A percentile compares a stretch with the other conserved stretches of the same genome.
phyloP scores from a whole-genome alignment of 2,329 filamentous ascomycete species.

The Penicillium hordei region DNA sequence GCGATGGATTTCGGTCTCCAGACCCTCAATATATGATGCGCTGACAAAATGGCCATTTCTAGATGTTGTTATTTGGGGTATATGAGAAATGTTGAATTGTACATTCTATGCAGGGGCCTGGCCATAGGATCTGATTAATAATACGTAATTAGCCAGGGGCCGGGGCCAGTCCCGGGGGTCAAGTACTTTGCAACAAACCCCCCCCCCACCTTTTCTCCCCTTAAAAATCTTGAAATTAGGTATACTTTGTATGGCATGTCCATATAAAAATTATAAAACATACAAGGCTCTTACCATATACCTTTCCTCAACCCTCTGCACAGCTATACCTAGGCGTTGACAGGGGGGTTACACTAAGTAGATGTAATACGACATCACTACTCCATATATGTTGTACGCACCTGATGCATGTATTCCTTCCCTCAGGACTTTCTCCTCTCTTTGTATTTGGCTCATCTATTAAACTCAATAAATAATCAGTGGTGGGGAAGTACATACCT shows the following conservation, averaged over 20 bases:
- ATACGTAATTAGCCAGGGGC: background rate
- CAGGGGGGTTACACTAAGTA: too few species aligned
- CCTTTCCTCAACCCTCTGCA: background rate
- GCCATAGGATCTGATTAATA: background rate
- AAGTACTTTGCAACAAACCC: too few species aligned
- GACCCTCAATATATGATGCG: background rate
- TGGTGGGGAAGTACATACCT: too few species aligned
- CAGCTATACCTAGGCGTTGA: background rate
- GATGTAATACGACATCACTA: too few species aligned
- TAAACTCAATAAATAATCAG: too few species aligned
- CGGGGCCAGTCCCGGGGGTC: background rate
- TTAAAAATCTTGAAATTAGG: background rate
- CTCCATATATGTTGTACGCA: too few species aligned
- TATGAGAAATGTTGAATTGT: background rate
- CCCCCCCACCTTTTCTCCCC: too few species aligned
- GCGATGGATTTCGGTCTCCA: background rate
- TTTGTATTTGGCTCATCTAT: too few species aligned
- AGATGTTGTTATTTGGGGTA: background rate
- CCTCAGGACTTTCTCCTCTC: too few species aligned
- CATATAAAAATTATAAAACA: background rate
- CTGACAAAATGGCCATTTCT: conserved; percentile 10
- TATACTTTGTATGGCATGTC: background rate
- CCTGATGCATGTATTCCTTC: too few species aligned
- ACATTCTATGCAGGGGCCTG: background rate
- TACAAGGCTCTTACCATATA: background rate